phyloP scores from a whole-genome alignment of 306 rosid genomes.

The Prunus fruticosa region DNA sequence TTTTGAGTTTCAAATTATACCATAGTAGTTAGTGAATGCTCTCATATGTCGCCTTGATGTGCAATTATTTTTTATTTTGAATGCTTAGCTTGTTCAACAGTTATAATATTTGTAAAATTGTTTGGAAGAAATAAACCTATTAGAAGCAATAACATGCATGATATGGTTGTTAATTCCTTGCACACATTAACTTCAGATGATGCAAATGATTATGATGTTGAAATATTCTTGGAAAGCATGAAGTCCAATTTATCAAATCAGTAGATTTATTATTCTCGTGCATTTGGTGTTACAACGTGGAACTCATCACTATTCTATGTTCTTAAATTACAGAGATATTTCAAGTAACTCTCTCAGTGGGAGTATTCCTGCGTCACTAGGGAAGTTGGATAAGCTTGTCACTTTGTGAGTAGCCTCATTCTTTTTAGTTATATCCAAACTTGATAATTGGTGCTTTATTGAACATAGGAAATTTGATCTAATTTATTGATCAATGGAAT shows the following conservation, averaged over 20 bases:
- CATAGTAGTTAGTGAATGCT: not conserved
- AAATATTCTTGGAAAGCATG: not conserved
- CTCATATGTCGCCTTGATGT: not conserved
- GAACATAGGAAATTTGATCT: not conserved
- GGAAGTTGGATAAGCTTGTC: conserved; percentile 65
- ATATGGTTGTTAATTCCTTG: not conserved
- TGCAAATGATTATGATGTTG: not conserved
- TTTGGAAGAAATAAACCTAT: not conserved
- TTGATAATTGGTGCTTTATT: not conserved
- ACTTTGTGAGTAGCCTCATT: conserved; percentile 56
- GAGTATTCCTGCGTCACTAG: conserved; percentile 72
- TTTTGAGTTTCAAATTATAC: not conserved
- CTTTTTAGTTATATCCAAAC: conserved; percentile 8
- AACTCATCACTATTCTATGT: conserved; percentile 22
- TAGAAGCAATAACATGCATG: not conserved
- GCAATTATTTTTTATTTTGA: not conserved
- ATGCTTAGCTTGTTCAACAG: not conserved
- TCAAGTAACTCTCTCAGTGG: conserved; percentile 94
- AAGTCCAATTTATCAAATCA: not conserved
- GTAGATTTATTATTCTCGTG: not conserved
- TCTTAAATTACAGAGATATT: conserved; percentile 64
- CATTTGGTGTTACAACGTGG: conserved; percentile 21
- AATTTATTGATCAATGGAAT: conserved; percentile 14
- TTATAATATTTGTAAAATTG: not conserved
- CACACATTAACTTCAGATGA: not conserved